Evolutionary conservation across 257 asterid species (phyloP).

Genomic region (Cordia subcordata): DNA sequence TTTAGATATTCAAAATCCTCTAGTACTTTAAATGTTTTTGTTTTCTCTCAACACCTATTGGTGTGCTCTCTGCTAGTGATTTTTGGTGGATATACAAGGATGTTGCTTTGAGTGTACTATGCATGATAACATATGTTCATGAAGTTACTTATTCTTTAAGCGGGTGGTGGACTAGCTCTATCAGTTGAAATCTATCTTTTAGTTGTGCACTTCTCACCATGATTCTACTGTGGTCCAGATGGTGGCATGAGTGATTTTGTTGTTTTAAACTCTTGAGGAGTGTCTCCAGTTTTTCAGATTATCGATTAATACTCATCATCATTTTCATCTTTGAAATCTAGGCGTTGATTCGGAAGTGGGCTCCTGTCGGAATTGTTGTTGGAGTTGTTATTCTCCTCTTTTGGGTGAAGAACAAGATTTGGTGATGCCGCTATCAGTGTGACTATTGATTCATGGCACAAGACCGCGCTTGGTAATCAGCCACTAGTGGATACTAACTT

Average conservation of each 20-base stretch:
- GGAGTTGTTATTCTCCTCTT: conserved; percentile 81
- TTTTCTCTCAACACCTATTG: background rate
- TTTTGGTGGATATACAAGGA: too few species aligned
- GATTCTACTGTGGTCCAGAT: too few species aligned
- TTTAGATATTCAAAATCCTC: background rate
- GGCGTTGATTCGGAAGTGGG: conserved; percentile 96
- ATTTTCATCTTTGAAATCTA: conserved; percentile 12
- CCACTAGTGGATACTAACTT: background rate
- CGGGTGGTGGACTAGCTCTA: too few species aligned
- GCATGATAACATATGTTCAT: background rate
- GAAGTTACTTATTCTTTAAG: too few species aligned
- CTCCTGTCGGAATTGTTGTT: conserved; percentile 85
- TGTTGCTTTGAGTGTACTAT: too few species aligned
- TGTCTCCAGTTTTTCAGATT: background rate
- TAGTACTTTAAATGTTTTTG: background rate
- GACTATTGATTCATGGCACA: background rate
- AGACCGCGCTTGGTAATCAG: background rate
- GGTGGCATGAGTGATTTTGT: too few species aligned
- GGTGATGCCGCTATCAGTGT: conserved; percentile 41
- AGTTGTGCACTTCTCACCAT: too few species aligned
- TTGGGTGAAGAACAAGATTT: conserved; percentile 77
- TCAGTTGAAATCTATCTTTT: too few species aligned
- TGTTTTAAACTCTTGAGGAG: background rate
- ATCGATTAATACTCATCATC: background rate
- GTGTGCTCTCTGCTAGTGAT: too few species aligned